Conservation (phyloP, 805 yeast species). For the Saccharomycopsis vini region DNA sequence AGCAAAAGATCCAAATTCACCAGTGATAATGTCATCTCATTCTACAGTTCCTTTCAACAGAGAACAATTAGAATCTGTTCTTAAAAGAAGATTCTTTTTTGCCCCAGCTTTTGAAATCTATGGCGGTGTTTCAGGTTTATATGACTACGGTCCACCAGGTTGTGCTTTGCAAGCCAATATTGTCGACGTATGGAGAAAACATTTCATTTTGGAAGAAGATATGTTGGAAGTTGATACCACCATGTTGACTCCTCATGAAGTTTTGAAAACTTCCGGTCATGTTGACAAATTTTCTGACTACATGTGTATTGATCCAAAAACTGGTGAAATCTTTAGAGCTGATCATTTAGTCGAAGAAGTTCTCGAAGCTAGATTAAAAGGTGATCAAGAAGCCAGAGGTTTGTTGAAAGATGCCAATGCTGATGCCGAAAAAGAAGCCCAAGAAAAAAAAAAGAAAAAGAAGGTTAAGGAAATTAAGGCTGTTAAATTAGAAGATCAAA, state of each 20-base stretch:
- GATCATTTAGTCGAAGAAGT: conserved; percentile 98
- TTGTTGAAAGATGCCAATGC: conserved; percentile 41
- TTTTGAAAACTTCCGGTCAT: conserved; percentile 96
- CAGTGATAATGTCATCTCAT: conserved; percentile 12
- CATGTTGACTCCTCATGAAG: conserved; percentile 96
- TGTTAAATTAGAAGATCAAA: conserved; percentile 73
- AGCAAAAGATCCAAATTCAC: not conserved
- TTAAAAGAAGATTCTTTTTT: conserved; percentile 92
- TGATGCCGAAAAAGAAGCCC: conserved; percentile 61
- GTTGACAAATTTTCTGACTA: conserved; percentile 98
- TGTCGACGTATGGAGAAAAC: conserved; percentile 94
- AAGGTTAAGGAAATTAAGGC: conserved; percentile 93
- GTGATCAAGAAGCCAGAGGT: conserved; percentile 96
- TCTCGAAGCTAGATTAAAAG: conserved; percentile 89
- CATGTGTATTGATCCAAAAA: conserved; percentile 94
- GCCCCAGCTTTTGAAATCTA: conserved; percentile 97
- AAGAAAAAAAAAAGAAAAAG: conserved; percentile 74
- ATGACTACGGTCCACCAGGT: conserved; percentile 99
- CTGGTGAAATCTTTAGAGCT: conserved; percentile 97
- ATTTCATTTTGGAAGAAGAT: conserved; percentile 93
- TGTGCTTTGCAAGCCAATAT: conserved; percentile 96
- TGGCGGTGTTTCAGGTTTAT: conserved; percentile 97
- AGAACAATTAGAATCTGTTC: conserved; percentile 80
- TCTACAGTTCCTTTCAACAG: conserved; percentile 45
- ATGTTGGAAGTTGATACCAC: conserved; percentile 98